Base-by-base conservation (phyloP, 345 rosid genomes). In the Sonneratia caseolaris region DNA sequence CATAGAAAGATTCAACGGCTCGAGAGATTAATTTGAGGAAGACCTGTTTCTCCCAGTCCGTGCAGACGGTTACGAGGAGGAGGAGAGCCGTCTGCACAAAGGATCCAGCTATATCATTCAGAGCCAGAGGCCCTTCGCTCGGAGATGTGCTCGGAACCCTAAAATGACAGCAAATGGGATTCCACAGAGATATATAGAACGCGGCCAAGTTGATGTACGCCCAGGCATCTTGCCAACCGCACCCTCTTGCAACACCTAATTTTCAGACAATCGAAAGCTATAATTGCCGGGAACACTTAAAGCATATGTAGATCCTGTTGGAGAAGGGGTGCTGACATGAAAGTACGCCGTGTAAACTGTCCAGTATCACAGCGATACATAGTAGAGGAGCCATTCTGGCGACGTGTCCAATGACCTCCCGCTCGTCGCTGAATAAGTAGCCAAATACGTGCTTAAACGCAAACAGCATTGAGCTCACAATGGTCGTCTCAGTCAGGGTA, bases 181-280 rank as follows among this genome's bases (percentile, higher is more conserved):
- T 69, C 93, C 93, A 2, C 76, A 82, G 0, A 84, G 66, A 75
- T 88, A 91, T 27, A 27, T 27, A 27, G 68, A 66, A 88, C 1
- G 93, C 87, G 22, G 83, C 93, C 5, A 88, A 77, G 68, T 87
- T 91, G 21, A 87, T 75, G 57, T 80, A 87, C 1, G 85, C 91
- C 68, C 88, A 93, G 27, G 82, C 78, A 47, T 81, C 71, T 76
- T 91, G 93, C 91, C 91, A 82, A 4, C 96, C 90, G 43, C 81
- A 45, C 64, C 93, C 96, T 75, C 93, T 87, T 3, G 88, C 90
- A 38, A 86, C 72, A 40, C 93, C 96, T 85, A 74, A 64, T 12
- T 40, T 4, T 40, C 5, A 40, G 43, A 40, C 7, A 40, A 40
- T 40, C 43, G 7, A 40, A 1, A 8, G 2, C 5, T 8, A 40